These are phyloP conservation scores for Suillus alpinus DNA, from an alignment of 768 basidiomycete species.

Conservation along the genomic window DNA sequence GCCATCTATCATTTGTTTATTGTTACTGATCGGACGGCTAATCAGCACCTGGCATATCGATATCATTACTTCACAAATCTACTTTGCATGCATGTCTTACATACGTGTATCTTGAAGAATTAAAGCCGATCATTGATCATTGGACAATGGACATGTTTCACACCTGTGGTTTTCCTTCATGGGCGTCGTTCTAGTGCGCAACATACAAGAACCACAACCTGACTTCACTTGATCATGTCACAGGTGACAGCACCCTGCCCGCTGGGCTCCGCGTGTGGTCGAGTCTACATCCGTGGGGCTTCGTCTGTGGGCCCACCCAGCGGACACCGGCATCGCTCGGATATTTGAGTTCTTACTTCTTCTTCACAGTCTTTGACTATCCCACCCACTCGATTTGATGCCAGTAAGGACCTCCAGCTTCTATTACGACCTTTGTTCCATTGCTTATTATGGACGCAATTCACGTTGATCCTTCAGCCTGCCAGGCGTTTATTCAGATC, in stretches of 20 bases:
- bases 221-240: background rate
- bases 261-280: background rate
- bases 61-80: slow-evolving; percentile 27
- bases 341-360: background rate
- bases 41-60: slow-evolving; percentile 68
- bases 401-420: background rate
- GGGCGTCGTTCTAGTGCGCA: background rate
- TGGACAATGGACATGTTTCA: background rate
- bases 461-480: background rate
- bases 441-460: background rate
- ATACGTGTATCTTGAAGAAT: background rate
- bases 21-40: slow-evolving; percentile 56
- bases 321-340: background rate
- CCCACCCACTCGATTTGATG: background rate
- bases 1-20: slow-evolving; percentile 47
- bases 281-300: background rate
- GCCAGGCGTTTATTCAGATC: background rate
- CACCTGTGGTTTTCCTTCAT: background rate
- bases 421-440: slow-evolving; percentile 2
- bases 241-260: background rate
- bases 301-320: background rate
- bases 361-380: background rate
- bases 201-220: background rate
- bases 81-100: background rate
- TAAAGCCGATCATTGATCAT: background rate